phyloP scores from a whole-genome alignment of 1,139 yeast species.

The Suhomyces yuchorum region DNA sequence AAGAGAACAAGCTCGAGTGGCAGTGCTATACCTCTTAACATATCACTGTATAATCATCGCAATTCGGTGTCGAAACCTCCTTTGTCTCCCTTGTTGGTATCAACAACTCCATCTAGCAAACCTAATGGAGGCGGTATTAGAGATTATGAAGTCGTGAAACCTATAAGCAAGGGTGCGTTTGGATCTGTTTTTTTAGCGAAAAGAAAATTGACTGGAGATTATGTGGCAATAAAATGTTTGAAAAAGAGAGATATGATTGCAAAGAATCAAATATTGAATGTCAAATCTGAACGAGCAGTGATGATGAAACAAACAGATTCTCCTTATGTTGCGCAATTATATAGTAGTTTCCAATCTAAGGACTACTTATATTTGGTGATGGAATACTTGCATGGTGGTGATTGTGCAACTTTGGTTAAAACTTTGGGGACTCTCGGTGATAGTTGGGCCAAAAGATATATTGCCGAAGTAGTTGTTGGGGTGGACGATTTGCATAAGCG shows the following conservation, averaged over 20 bases:
- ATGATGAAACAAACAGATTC: slow-evolving; percentile 97
- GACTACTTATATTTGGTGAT: slow-evolving; percentile 89
- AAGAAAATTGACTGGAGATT: slow-evolving; percentile 85
- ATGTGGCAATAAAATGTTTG: slow-evolving; percentile 93
- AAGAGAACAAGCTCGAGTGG: slow-evolving; percentile 22
- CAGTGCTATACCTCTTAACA: slow-evolving; percentile 11
- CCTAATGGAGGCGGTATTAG: slow-evolving; percentile 60
- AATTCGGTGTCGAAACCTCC: slow-evolving; percentile 54
- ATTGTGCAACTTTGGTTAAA: slow-evolving; percentile 83
- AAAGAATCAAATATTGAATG: slow-evolving; percentile 93
- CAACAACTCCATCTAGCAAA: slow-evolving; percentile 52
- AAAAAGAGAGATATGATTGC: slow-evolving; percentile 96
- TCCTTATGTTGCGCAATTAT: slow-evolving; percentile 89
- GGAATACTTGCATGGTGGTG: slow-evolving; percentile 98
- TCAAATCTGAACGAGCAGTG: slow-evolving; percentile 91
- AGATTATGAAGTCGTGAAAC: slow-evolving; percentile 89
- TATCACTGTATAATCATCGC: slow-evolving; percentile 8
- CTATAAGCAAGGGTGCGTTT: slow-evolving; percentile 96
- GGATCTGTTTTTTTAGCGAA: slow-evolving; percentile 91
- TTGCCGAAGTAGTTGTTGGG: slow-evolving; percentile 89
- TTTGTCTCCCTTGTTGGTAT: slow-evolving; percentile 76
- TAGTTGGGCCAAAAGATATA: slow-evolving; percentile 84
- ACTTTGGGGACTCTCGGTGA: slow-evolving; percentile 79
- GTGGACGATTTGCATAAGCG: slow-evolving; percentile 84
- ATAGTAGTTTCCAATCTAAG: slow-evolving; percentile 84